phyloP scores from a whole-genome alignment of 2,329 filamentous ascomycete species.

The Exophiala oligosperma region DNA sequence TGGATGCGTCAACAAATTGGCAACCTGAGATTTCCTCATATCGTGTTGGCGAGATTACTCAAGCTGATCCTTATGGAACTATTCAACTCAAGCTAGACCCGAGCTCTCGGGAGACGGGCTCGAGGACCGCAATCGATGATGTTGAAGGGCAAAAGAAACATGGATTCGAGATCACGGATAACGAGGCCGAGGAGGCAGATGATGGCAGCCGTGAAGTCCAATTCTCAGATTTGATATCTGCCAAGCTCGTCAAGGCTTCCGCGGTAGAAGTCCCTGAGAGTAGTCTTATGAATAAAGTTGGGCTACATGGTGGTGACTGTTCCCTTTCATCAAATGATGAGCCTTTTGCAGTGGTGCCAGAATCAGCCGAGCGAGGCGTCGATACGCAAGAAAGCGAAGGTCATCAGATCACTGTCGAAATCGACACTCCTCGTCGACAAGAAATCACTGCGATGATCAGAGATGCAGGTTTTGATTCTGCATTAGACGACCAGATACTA shows the following conservation, averaged over 20 bases:
- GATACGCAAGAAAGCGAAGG: not conserved
- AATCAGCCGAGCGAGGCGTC: slow-evolving; percentile 16
- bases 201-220: slow-evolving; percentile 61
- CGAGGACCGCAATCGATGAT: slow-evolving; percentile 61
- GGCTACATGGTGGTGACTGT: slow-evolving; percentile 13
- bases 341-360: slow-evolving; percentile 17
- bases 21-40: slow-evolving; percentile 53
- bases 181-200: slow-evolving; percentile 57
- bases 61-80: slow-evolving; percentile 52
- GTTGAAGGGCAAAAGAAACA: slow-evolving; percentile 72
- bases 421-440: slow-evolving; percentile 38
- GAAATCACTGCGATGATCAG: slow-evolving; percentile 49
- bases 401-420: slow-evolving; percentile 1
- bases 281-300: slow-evolving; percentile 4
- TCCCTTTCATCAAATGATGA: slow-evolving; percentile 8
- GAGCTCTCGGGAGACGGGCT: slow-evolving; percentile 2
- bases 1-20: slow-evolving; percentile 50
- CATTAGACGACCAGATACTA: slow-evolving; percentile 42
- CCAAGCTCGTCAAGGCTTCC: slow-evolving; percentile 59
- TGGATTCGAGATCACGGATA: slow-evolving; percentile 68
- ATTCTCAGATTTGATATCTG: slow-evolving; percentile 66
- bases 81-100: slow-evolving; percentile 67
- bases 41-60: slow-evolving; percentile 66
- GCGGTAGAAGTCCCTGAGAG: slow-evolving; percentile 32
- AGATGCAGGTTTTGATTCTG: slow-evolving; percentile 51